Percentiles rank a stretch among this genome's conserved stretches.
phyloP scores from a whole-genome alignment of 2,329 filamentous ascomycete species.

The Aureobasidium melanogenum region DNA sequence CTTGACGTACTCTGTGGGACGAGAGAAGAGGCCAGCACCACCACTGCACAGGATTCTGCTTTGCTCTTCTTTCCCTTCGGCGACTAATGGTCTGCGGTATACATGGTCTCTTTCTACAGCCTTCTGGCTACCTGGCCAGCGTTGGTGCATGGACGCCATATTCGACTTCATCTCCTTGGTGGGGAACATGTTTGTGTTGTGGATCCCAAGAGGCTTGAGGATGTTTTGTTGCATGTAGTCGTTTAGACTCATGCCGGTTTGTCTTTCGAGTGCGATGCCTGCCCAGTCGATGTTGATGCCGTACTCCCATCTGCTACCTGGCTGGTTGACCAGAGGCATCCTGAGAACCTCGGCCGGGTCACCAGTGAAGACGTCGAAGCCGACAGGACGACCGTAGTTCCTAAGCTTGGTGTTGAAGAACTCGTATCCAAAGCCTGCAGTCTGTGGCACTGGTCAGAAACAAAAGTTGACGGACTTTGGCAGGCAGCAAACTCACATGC shows the following conservation, averaged over 20 bases:
- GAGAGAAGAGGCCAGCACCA: conserved; percentile 53
- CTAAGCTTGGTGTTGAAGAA: conserved; percentile 40
- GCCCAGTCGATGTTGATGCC: conserved; percentile 45
- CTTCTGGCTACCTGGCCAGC: conserved; percentile 33
- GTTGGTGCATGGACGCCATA: conserved; percentile 49
- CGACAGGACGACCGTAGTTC: conserved; percentile 38
- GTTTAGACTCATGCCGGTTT: conserved; percentile 34
- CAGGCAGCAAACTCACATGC: neutral
- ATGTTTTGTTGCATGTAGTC: conserved; percentile 40
- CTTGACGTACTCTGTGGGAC: conserved; percentile 51
- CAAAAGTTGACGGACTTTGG: neutral
- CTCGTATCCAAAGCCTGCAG: conserved; percentile 47
- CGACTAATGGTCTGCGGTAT: conserved; percentile 39
- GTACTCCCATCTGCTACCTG: conserved; percentile 49
- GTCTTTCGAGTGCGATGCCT: conserved; percentile 38
- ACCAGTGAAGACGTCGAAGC: conserved; percentile 51
- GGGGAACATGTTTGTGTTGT: conserved; percentile 50
- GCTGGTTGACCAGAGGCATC: conserved; percentile 52
- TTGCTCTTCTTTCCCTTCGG: conserved; percentile 35
- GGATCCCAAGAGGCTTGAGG: conserved; percentile 37
- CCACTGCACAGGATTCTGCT: conserved; percentile 47
- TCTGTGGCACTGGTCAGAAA: neutral
- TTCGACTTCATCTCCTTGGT: conserved; percentile 44
- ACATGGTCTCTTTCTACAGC: conserved; percentile 41
- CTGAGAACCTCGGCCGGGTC: conserved; percentile 39